Evolutionary conservation across 495 filamentous ascomycete species (phyloP).

Genomic region (Penicillium soppii): DNA sequence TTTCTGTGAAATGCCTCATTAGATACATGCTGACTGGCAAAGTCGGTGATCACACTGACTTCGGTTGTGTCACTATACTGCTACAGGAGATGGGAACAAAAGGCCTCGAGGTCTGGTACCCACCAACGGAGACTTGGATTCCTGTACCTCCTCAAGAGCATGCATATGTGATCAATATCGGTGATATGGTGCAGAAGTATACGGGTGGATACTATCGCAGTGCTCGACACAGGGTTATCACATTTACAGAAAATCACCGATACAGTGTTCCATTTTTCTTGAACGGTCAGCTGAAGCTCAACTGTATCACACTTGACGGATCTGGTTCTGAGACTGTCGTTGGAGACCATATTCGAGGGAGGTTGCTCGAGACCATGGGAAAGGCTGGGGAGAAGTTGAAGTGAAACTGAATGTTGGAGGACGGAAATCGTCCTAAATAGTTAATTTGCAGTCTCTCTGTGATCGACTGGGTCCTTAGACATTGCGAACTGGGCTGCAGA

Average conservation of each 20-base stretch:
- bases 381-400: slow-evolving; percentile 1
- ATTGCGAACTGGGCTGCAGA: no score
- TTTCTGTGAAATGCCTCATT: not conserved
- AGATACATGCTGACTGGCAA: slow-evolving; percentile 5
- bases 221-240: slow-evolving; percentile 21
- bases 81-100: slow-evolving; percentile 25
- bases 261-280: slow-evolving; percentile 20
- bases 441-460: no score
- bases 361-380: slow-evolving; percentile 5
- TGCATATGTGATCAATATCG: slow-evolving; percentile 25
- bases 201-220: slow-evolving; percentile 19
- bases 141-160: slow-evolving; percentile 13
- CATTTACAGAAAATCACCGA: slow-evolving; percentile 1
- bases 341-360: slow-evolving; percentile 3
- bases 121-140: slow-evolving; percentile 15
- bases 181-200: slow-evolving; percentile 19
- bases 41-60: slow-evolving; percentile 38
- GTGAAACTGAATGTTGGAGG: not conserved
- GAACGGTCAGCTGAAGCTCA: slow-evolving; percentile 4
- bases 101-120: slow-evolving; percentile 12
- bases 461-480: no score
- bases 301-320: not conserved
- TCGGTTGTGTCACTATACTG: slow-evolving; percentile 33
- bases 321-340: not conserved
- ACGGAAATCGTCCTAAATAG: no score